Evolutionary conservation across 2,329 filamentous ascomycete genomes (phyloP), one percentile per base, ranked within the genome.

Genomic region (Penicillium digitatum): DNA sequence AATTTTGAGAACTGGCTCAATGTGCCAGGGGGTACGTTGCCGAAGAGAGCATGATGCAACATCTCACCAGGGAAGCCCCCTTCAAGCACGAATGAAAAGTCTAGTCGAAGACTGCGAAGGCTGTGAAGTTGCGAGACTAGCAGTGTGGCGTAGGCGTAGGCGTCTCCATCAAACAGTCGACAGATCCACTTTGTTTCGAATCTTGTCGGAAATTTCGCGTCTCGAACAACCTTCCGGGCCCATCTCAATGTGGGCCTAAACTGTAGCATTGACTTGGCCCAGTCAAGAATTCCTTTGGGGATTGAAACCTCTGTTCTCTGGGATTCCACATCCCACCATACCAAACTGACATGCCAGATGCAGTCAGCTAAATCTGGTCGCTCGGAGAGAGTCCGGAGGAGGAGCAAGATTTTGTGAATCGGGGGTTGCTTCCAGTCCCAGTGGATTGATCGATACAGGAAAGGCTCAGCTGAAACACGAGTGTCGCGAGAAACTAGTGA

Each of bases 71-170:
- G 45, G 6, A 54, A 32, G 6, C 51, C 51, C 2, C 22, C 31
- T 18, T 35, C 26, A 5, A 37, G 16, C 16, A 49, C n/a, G 20
- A 54, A 54, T 6, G 37, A 39, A 24, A 32, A 54, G 14, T 49
- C 45, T 4, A 54, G 27, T 5, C 45, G 44, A n/a, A 54, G 44
- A 14, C 24, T 48, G 22, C 37, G 35, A 18, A 54, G 38, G 16
- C 43, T 54, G 22, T 54, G 51, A 16, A 54, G 45, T 24, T 42
- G 51, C 0, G 44, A 54, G 18, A 54, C 5, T 10, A 54, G 22
- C 18, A 54, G 2, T 9, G 51, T 38, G n/a, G 34, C 51, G 9
- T 38, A 49, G 12, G 11, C 29, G 16, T 54, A 42, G 3, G 35
- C n/a, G 3, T 54, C 38, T 22, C 51, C 51, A 29, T 16, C 7